Evolutionary conservation across 78 protist genomes (phyloP).

Genomic region (Cavenderia fasciculata): DNA sequence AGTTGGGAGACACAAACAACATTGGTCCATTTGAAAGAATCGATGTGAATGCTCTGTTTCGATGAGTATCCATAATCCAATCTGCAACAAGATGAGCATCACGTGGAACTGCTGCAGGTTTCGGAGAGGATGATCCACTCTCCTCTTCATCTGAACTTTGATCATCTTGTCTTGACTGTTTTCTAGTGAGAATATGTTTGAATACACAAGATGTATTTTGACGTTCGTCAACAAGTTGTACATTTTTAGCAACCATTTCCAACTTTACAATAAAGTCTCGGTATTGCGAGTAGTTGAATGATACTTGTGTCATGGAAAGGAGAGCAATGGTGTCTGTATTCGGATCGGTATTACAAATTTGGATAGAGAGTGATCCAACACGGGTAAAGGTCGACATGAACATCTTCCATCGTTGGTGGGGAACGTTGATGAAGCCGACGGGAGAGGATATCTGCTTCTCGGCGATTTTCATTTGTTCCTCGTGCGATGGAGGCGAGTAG

Average conservation of each 20-base stretch:
- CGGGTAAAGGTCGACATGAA: neutral
- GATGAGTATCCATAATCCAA: neutral
- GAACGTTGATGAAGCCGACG: conserved; percentile 25
- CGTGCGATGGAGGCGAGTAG: conserved; percentile 4
- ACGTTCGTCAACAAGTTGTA: conserved; percentile 27
- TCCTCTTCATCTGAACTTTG: too few relatives aligned
- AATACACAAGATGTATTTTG: conserved; percentile 21
- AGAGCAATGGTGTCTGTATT: conserved; percentile 19
- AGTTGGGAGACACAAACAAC: conserved; percentile 58
- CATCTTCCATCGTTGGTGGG: too few relatives aligned
- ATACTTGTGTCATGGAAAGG: neutral
- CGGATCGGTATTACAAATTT: conserved; percentile 17
- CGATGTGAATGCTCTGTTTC: conserved; percentile 29
- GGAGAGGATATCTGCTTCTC: conserved; percentile 43
- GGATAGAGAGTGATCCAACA: conserved; percentile 15
- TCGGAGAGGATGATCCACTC: neutral
- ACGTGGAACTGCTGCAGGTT: neutral
- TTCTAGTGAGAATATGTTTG: conserved; percentile 60
- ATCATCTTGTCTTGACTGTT: neutral
- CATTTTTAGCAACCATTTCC: conserved; percentile 1
- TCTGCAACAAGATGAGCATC: neutral
- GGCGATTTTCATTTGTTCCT: conserved; percentile 31
- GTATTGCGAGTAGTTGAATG: neutral
- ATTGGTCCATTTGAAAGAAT: conserved; percentile 49
- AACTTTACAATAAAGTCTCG: conserved; percentile 21